Evolutionary conservation across 2,329 filamentous ascomycete species (phyloP), one percentile per base, ranked within the genome.

Genomic region (Clarireedia paspali): DNA sequence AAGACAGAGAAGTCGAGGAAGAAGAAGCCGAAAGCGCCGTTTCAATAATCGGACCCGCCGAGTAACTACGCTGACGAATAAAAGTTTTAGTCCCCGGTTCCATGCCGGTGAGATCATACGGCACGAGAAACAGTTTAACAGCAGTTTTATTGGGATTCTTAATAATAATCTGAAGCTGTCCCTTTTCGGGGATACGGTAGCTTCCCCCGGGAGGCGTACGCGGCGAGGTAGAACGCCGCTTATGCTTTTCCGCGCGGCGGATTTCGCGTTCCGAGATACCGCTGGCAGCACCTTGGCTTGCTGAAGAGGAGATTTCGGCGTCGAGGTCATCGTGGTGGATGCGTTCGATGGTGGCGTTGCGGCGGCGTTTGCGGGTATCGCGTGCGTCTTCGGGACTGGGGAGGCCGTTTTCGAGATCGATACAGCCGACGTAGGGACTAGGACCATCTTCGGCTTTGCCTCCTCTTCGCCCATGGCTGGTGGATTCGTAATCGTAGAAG

Each of bases 91-190:
- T 95, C 0, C 91, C 91, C 0, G 90, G 82, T 59, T 94, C 87
- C 92, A 99, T 99, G 51, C 90, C 92, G 1, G 83, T 80, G 1
- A 99, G 76, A 68, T 97, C 91, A 64, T 97, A 99, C 0, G 92
- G 94, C 2, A 99, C 83, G 24, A 97, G 78, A 64, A 97, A 97
- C 0, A 99, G 77, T 70, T 99, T 97, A 54, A 97, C 92, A 1
- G 94, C 94, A 3, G 94, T 97, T 69, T 97, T 97, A 74, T 97
- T 96, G 15, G 91, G 92, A 66, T 97, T 99, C 70, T 97, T 97
- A 70, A 99, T 89, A 59, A 99, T 87, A 61, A 99, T 95, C 66
- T 99, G 94, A 14, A 99, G 77, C 71, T 97, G 94, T 0, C 94
- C 94, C 70, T 91, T 88, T 67, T 94, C 86, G 0, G 94, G 94